Evolutionary conservation across 1,284 basidiomycete genomes (phyloP), one percentile per base, ranked within the genome.

Genomic region (Boletus mariae): DNA sequence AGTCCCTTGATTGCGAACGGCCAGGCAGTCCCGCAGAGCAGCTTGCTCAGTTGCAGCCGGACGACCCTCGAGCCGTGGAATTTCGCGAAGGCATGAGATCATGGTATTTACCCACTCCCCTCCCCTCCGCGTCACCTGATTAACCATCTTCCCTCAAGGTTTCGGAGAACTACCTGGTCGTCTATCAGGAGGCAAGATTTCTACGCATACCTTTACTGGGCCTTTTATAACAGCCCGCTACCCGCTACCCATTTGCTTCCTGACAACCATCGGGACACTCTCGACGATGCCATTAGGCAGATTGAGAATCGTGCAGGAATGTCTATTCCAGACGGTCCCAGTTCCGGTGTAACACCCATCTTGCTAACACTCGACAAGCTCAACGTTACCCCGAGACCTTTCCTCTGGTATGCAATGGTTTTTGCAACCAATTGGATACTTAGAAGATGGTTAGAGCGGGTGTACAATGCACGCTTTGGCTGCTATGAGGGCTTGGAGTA

Each of bases 191-290:
- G 74, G 17, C 75, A 82, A 40, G 83, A 93, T 64, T 75, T 93
- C 53, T 77, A 78, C 42, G 75, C 81, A 53, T 96, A 92, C 90
- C 72, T 96, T 26, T 85, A 91, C 53, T 96, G 93, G 93, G 80
- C 83, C 12, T 84, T 90, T 60, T 94, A 86, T 71, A 87, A 86
- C 59, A 73, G 79, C 3, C 74, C 80, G 23, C 75, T 90, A 42
- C 80, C 83, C 17, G 65, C 77, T 10, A 61, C 71, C 10, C 75
- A 82, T n/a, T 55, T 71, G 20, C 63, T 85, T 10, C 70, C 83
- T 3, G 63, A 73, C 4, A 59, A 73, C 5, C 79, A 81, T 52
- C 73, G 71, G 35, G 67, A 69, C 10, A 75, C 81, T 38, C 63
- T 94, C 15, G 76, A 85, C 29, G 77, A 84, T 43, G 80, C 83